phyloP scores from a whole-genome alignment of 2,329 filamentous ascomycete genomes.

The Exutisphaerella laricina region DNA sequence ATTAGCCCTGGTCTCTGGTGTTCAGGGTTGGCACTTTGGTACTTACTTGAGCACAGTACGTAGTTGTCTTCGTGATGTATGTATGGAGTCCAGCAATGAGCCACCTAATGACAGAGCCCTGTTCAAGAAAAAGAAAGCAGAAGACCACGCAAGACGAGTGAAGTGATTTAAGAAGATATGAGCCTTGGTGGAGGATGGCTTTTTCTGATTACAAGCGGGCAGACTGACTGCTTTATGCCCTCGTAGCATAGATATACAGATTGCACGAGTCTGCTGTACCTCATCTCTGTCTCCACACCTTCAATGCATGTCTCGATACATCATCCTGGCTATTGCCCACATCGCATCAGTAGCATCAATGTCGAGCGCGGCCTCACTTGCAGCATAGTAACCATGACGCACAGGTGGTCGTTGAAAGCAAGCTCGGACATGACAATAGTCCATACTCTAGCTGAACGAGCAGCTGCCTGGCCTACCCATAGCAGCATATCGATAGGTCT shows the following conservation, averaged over 20 bases:
- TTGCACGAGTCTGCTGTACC: conserved; percentile 18
- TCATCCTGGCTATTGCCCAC: not conserved
- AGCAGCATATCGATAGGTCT: too few relatives aligned
- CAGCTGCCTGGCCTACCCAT: too few relatives aligned
- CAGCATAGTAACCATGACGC: conserved; percentile 4
- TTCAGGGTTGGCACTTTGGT: not conserved
- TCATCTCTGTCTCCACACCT: conserved; percentile 10
- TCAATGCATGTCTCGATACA: conserved; percentile 6
- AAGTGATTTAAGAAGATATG: conserved; percentile 1
- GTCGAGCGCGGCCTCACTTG: not conserved
- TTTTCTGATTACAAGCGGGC: not conserved
- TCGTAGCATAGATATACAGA: not conserved
- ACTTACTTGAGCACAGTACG: not conserved
- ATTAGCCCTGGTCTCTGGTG: not conserved
- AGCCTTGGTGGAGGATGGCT: conserved; percentile 1
- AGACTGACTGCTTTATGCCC: conserved; percentile 9
- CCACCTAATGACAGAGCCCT: conserved; percentile 9
- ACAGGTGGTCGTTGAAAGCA: not conserved
- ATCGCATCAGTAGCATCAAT: too few relatives aligned
- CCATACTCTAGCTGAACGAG: too few relatives aligned
- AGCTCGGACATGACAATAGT: not conserved
- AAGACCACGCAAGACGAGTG: conserved; percentile 12
- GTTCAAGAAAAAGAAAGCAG: conserved; percentile 5
- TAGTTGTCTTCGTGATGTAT: not conserved
- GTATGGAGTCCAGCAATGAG: conserved; percentile 7